Evolutionary conservation across 1,139 yeast species (phyloP).

Genomic region (Hansenula lynferdii): DNA sequence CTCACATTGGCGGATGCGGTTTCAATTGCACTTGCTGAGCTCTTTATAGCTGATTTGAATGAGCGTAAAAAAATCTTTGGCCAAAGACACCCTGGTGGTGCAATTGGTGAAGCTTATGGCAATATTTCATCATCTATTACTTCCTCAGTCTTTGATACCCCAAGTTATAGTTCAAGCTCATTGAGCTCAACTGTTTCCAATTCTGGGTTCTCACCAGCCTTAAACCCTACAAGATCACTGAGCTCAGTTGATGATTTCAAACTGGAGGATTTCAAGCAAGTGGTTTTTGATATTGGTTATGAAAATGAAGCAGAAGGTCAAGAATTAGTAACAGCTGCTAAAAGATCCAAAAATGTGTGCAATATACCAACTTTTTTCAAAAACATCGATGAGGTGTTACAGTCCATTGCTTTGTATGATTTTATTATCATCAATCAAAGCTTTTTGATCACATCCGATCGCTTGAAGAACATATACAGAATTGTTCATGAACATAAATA

Average conservation of each 20-base stretch:
- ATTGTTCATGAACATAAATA: conserved; percentile 14
- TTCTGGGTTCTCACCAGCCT: conserved; percentile 2
- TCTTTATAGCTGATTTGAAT: conserved; percentile 51
- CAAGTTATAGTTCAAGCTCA: conserved; percentile 9
- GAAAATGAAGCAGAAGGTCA: conserved; percentile 10
- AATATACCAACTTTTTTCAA: conserved; percentile 10
- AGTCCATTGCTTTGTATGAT: conserved; percentile 27
- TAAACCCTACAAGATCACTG: conserved; percentile 7
- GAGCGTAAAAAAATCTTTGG: conserved; percentile 56
- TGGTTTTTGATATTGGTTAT: conserved; percentile 17
- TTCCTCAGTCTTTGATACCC: conserved; percentile 4
- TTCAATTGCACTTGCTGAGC: conserved; percentile 65
- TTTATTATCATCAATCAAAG: conserved; percentile 20
- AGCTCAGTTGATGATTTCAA: conserved; percentile 6
- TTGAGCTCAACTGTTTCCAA: conserved; percentile 3
- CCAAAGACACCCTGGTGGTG: conserved; percentile 85
- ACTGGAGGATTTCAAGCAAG: conserved; percentile 4
- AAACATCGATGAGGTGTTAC: conserved; percentile 27
- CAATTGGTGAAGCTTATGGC: conserved; percentile 58
- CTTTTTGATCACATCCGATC: conserved; percentile 11
- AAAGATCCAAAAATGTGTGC: conserved; percentile 10
- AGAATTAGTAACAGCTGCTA: conserved; percentile 7
- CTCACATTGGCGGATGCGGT: conserved; percentile 77
- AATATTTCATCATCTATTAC: background rate
- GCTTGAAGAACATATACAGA: conserved; percentile 14